Conservation (phyloP, 176 grass and related monocot species). For the Thinopyrum elongatum region DNA sequence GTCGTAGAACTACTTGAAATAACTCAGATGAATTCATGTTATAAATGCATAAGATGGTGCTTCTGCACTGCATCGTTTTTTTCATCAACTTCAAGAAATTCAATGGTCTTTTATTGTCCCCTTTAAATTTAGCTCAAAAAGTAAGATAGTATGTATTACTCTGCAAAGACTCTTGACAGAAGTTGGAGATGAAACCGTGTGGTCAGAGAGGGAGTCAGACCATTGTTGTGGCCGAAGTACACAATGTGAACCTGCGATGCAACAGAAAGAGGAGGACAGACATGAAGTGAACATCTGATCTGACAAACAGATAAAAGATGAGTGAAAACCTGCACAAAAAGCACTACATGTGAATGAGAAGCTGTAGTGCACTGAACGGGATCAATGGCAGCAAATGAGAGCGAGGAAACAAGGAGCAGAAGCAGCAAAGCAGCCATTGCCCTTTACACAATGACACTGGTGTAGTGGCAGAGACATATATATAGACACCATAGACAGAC, state of each 20-base stretch:
- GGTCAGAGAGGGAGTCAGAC: constrained; percentile 62
- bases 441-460: constrained; percentile 44
- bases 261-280: constrained; percentile 29
- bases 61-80: not conserved
- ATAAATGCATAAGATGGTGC: not conserved
- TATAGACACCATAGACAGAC: constrained; percentile 44
- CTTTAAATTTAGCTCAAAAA: not conserved
- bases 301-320: constrained; percentile 30
- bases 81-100: not conserved
- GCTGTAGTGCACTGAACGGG: constrained; percentile 33
- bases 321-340: constrained; percentile 18
- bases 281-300: constrained; percentile 27
- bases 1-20: not conserved
- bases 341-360: constrained; percentile 37
- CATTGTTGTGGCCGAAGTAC: constrained; percentile 76
- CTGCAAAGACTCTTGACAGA: constrained; percentile 73
- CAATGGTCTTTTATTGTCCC: not conserved
- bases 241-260: constrained; percentile 85
- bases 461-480: constrained; percentile 44
- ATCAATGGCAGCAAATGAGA: constrained; percentile 49
- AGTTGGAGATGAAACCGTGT: constrained; percentile 62
- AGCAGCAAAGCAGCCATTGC: constrained; percentile 71
- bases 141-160: constrained; percentile 46
- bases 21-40: not conserved
- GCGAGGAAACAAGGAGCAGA: constrained; percentile 49